Percentiles rank a stretch among this genome's conserved stretches.
Conservation (phyloP, 768 basidiomycete genomes). For the Collybiopsis confluens region DNA sequence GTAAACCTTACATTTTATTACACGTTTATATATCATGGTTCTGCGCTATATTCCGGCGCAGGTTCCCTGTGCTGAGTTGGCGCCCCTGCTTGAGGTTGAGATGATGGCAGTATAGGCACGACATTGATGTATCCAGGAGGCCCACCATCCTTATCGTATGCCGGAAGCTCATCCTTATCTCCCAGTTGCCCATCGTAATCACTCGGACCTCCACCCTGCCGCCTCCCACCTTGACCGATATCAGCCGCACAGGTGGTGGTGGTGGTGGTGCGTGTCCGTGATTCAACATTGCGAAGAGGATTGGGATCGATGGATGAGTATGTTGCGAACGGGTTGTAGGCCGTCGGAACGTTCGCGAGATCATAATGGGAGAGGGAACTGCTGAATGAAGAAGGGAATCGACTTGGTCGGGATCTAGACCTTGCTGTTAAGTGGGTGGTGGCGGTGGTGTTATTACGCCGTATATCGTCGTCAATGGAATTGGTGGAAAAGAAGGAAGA, state of each 20-base stretch:
- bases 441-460: too few species aligned
- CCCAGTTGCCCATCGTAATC: not conserved
- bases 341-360: conserved; percentile 2
- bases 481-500: not conserved
- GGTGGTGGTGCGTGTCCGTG: not conserved
- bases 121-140: not conserved
- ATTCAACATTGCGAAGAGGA: not conserved
- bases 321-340: not conserved
- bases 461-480: not conserved
- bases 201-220: not conserved
- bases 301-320: not conserved
- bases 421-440: too few species aligned
- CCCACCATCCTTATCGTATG: conserved; percentile 1
- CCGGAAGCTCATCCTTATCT: conserved; percentile 3
- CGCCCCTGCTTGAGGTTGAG: not conserved
- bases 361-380: not conserved
- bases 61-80: not conserved
- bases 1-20: too few species aligned
- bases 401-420: not conserved
- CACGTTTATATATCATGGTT: not conserved
- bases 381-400: not conserved
- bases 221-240: conserved; percentile 1
- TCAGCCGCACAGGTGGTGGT: not conserved
- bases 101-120: not conserved
- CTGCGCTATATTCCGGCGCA: not conserved